Evolutionary conservation across 129 eudicot species (phyloP).

Genomic region (Lonicera japonica): DNA sequence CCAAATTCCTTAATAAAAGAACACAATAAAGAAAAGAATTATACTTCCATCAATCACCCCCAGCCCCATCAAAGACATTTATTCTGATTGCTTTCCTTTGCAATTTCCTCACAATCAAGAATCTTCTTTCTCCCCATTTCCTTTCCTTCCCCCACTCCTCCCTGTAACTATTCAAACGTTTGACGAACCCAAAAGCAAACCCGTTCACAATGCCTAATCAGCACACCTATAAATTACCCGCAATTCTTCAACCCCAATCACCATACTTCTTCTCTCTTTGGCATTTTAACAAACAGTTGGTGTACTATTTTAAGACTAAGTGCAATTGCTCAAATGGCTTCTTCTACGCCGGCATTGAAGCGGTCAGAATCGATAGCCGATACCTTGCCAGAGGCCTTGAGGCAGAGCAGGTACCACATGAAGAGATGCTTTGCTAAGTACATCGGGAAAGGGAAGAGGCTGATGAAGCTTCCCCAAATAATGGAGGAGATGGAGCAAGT

Average conservation of each 20-base stretch:
- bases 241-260: slow-evolving; percentile 5
- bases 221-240: slow-evolving; percentile 32
- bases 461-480: slow-evolving; percentile 73
- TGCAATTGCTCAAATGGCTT: slow-evolving; percentile 29
- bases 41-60: no score
- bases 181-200: slow-evolving; percentile 37
- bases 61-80: neutral
- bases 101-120: slow-evolving; percentile 10
- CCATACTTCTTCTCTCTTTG: neutral
- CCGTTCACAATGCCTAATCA: neutral
- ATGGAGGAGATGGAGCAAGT: slow-evolving; percentile 77
- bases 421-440: slow-evolving; percentile 75
- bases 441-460: slow-evolving; percentile 59
- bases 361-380: slow-evolving; percentile 64
- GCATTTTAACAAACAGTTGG: neutral
- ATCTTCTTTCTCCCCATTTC: slow-evolving; percentile 20
- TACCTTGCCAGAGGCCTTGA: slow-evolving; percentile 93
- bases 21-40: slow-evolving; percentile 19
- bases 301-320: neutral
- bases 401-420: slow-evolving; percentile 93
- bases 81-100: slow-evolving; percentile 40
- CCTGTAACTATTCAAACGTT: slow-evolving; percentile 19
- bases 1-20: neutral
- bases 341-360: slow-evolving; percentile 50
- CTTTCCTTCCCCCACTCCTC: no score